These are phyloP conservation scores for Wakefieldia striispora DNA, from an alignment of 768 basidiomycete species.

Conservation along the genomic window DNA sequence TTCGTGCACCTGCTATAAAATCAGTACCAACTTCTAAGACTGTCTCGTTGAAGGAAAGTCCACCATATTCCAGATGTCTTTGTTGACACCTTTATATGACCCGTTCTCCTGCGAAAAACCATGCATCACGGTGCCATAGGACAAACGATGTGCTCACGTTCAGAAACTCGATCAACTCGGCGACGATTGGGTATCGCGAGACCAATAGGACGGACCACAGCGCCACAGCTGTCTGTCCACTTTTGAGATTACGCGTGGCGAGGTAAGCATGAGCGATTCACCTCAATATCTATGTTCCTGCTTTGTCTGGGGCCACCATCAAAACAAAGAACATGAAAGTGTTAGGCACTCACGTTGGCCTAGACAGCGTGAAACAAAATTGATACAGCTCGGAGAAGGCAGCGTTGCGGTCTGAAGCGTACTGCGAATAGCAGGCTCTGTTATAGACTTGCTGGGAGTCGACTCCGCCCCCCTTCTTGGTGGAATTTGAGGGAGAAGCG, in stretches of 20 bases:
- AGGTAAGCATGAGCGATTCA: conserved; percentile 27
- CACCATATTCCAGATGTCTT: conserved; percentile 87
- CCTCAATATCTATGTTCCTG: conserved; percentile 82
- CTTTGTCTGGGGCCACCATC: conserved; percentile 46
- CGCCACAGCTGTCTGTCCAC: conserved; percentile 58
- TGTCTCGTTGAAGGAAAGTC: conserved; percentile 13
- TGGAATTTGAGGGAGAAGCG: conserved; percentile 17
- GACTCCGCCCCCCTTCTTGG: conserved; percentile 33
- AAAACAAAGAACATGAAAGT: background rate
- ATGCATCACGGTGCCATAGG: background rate
- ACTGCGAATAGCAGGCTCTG: conserved; percentile 46
- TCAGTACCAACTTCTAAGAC: background rate
- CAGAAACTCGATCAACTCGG: conserved; percentile 67
- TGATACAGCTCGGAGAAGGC: conserved; percentile 66
- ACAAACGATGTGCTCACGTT: conserved; percentile 39
- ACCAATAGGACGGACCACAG: conserved; percentile 74
- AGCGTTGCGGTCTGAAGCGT: conserved; percentile 45
- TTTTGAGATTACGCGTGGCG: background rate
- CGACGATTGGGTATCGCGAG: conserved; percentile 64
- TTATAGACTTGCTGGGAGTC: conserved; percentile 50
- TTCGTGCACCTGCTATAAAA: conserved; percentile 58
- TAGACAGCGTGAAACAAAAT: conserved; percentile 70
- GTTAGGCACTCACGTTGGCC: conserved; percentile 57
- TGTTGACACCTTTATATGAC: conserved; percentile 74
- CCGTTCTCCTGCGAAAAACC: conserved; percentile 38